Evolutionary conservation across 805 yeast genomes (phyloP), one percentile per base, ranked within the genome.

Genomic region (Jamesozyma gamospora): DNA sequence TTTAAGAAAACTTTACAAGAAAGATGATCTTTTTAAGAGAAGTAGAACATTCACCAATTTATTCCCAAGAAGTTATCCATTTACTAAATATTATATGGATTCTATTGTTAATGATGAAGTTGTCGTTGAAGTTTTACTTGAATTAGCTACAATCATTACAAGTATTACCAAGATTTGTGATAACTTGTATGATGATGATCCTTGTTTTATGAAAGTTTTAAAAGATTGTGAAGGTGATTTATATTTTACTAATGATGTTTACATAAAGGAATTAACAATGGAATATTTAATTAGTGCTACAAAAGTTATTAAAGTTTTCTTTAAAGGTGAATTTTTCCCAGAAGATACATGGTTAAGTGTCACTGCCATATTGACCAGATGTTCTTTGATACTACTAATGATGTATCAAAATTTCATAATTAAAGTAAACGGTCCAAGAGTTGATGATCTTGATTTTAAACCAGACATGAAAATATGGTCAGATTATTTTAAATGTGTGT

Each of bases 311-410:
- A 71, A 73, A 47, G 56, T 70, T 24, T 58, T 79, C 43, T 56
- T 77, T 39, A 72, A 69, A 45, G 71, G 78, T 27, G 69, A 66
- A 37, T 77, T 72, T 52, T 82, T 72, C 64, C 90, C 90, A 3
- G 69, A 70, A 34, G 71, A 69, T 25, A 78, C 75, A 49, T 86
- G 95, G 95, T 58, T 84, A 6, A 79, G 92, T 0, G 58, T 83
- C 18, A 71, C 75, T 42, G 71, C 82, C 0, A 47, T 77, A 44
- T 60, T 78, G 16, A 66, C 73, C 27, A 79, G 79, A 46, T 72
- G 78, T 19, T 53, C 78, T 34, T 64, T 78, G 39, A 65, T 71
- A 31, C 62, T 76, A 2, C 62, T 80, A 42, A 79, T 72, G 48
- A 60, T 79, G 48, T 55, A 76, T 31, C 65, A 69, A 40, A 75